These are phyloP conservation scores for Fraxinus albicans DNA, from an alignment of 305 asterid genomes.

Conservation along the genomic window DNA sequence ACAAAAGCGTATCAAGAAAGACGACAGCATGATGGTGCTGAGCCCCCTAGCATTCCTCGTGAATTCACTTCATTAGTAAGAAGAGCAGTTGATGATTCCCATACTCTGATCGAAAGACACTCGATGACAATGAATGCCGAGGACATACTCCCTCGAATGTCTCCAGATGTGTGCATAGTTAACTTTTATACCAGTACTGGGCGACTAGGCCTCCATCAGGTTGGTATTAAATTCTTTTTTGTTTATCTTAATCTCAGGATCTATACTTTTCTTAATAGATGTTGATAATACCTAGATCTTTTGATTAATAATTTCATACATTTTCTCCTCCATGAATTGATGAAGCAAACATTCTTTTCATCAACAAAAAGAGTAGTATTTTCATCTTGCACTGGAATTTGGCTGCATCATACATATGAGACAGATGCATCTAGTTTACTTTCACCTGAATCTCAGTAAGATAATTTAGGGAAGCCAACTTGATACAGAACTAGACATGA, in stretches of 20 bases:
- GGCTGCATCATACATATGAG: not conserved
- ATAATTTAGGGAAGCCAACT: not conserved
- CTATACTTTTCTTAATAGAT: not conserved
- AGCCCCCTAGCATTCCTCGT: slow-evolving; percentile 49
- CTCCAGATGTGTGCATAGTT: slow-evolving; percentile 67
- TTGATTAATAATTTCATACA: not conserved
- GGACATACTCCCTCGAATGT: slow-evolving; percentile 45
- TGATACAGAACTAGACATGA: not conserved
- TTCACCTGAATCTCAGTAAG: not conserved
- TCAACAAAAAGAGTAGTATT: not conserved
- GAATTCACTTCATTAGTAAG: slow-evolving; percentile 39
- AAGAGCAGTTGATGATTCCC: slow-evolving; percentile 41
- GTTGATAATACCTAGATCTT: not conserved
- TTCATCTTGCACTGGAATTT: not conserved
- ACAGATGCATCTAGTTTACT: not conserved
- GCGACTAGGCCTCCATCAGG: slow-evolving; percentile 75
- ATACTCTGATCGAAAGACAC: slow-evolving; percentile 29
- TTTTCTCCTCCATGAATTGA: not conserved
- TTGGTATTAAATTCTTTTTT: slow-evolving; percentile 6
- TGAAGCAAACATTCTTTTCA: not conserved
- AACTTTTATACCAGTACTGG: slow-evolving; percentile 52
- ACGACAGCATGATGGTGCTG: slow-evolving; percentile 42
- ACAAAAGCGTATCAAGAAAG: slow-evolving; percentile 40
- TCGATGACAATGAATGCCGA: slow-evolving; percentile 19
- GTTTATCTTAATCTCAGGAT: not conserved